A percentile compares a stretch with the other conserved stretches of the same genome.
These are phyloP conservation scores for Hyphopichia khmerensis DNA, from an alignment of 1,139 yeast species.

Conservation along the genomic window DNA sequence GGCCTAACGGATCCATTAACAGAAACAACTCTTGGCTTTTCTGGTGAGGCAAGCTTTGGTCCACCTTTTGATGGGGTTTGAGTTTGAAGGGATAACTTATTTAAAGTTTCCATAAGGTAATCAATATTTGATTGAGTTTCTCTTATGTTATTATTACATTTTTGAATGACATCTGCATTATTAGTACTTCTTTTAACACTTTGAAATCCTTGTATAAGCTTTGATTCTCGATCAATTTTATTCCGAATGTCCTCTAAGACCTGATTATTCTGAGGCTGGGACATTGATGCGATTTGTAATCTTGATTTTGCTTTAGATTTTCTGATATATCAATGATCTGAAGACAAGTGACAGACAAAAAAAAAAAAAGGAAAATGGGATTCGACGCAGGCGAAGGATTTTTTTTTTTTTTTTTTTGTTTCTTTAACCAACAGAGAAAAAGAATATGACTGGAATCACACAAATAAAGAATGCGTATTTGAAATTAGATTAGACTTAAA, in stretches of 20 bases:
- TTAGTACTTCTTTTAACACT: slow-evolving; percentile 73
- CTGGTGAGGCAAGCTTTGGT: slow-evolving; percentile 9
- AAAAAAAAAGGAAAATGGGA: not conserved
- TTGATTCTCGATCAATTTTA: slow-evolving; percentile 85
- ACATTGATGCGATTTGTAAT: slow-evolving; percentile 5
- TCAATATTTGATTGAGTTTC: slow-evolving; percentile 92
- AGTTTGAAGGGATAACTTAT: slow-evolving; percentile 51
- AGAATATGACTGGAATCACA: not conserved
- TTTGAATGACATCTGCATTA: slow-evolving; percentile 81
- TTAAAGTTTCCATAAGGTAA: slow-evolving; percentile 76
- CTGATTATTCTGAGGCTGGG: slow-evolving; percentile 15
- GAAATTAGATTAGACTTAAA: too few species aligned
- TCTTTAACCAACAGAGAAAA: not conserved
- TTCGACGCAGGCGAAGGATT: not conserved
- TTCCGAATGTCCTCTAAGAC: slow-evolving; percentile 64
- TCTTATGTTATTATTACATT: slow-evolving; percentile 85
- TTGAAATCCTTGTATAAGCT: slow-evolving; percentile 85
- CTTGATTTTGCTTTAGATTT: too few species aligned
- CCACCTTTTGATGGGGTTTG: slow-evolving; percentile 7
- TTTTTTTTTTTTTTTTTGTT: not conserved
- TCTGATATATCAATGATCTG: slow-evolving; percentile 1
- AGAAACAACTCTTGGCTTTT: slow-evolving; percentile 4
- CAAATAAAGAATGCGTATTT: not conserved
- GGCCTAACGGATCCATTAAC: slow-evolving; percentile 27
- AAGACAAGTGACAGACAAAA: not conserved